Base-by-base conservation (phyloP, 768 basidiomycete species). In the Leucosporidium scottii region DNA sequence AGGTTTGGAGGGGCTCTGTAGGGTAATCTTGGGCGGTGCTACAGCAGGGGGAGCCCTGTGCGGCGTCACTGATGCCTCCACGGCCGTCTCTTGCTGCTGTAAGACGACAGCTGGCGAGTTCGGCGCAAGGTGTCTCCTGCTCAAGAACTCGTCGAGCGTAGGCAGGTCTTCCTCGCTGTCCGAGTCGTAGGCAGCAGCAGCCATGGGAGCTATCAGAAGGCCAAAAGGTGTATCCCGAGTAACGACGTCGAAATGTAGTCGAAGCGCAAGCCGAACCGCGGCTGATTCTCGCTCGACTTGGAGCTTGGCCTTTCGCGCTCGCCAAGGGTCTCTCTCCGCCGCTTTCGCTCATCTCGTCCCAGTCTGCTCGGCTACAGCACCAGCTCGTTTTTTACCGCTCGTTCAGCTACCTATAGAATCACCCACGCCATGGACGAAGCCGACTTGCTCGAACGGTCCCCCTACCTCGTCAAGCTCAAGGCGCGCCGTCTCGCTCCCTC, bases 391-490 rank as follows among this genome's bases (percentile, higher is more conserved):
- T 15, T 6, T 2, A 15, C 39, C 3, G 3, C 39, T 44, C 39
- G 39, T 8, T 15, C 39, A 15, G 39, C 39, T 44, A 15, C 39
- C 15, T 44, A 44, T 36, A 36, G 6, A 5, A 5, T 15, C 39
- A 34, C 15, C 39, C 10, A 36, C 34, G 15, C 39, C 39, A 51
- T 51, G 50, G 50, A 51, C 28, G 28, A 34, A 10, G 28, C 21
- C 20, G 60, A 61, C 48, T 30, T 30, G 3, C 60, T 49, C 60
- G 48, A 49, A 17, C 60, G 30, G 1, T 61, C 60, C 7, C 60
- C 48, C 49, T 61, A 34, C 47, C 60, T 61, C 21, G 25, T 20
- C 27, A 49, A 61, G 30, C 50, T 61, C 49, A 50, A 61, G 49
- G 27, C 31, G 1, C 48, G 28, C 31, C 48, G 60, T n/a, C 60